Evolutionary conservation across 768 basidiomycete species (phyloP), one percentile per base, ranked within the genome.

Genomic region (Pisolithus marmoratus): DNA sequence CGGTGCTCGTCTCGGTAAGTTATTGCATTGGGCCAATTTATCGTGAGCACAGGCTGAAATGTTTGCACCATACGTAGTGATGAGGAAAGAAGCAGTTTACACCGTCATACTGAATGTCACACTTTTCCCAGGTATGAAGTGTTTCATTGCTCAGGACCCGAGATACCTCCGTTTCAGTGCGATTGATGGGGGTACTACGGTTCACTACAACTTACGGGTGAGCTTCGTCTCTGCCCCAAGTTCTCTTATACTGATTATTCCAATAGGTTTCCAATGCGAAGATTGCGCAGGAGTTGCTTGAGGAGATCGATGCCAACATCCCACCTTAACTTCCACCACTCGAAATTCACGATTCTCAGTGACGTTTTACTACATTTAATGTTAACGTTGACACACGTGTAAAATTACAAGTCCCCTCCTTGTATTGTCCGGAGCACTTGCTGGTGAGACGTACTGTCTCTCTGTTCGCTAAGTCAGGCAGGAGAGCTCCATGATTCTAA

Each of bases 11-110:
- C 70, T 90, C 46, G 75, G 88, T 87, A 50, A 37, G 54, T 55
- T 41, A 46, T 49, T 53, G 26, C 36, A 19, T 19, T 47, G 31
- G 43, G 8, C 12, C 11, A 14, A 11, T 44, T 53, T 27, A 17
- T 46, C 42, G 19, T 49, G 38, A 54, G 61, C 41, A 65, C 26
- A 36, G 12, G 48, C 23, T 46, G 48, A 19, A 34, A 34, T 12
- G 34, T 14, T 4, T 34, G 22, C 45, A 37, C 31, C 52, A n/a
- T n/a, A n/a, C n/a, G 4, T 58, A 90, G 89, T 91, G 19, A 90
- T 91, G 87, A 79, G 89, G 55, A 90, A 90, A 65, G 89, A 91
- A 59, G 89, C 87, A 0, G 88, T 90, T 19, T 85, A 82, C 63
- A 75, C 85, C 2, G 66, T 90, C 48, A 62, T 91, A 51, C 72